Base-by-base conservation (phyloP, 345 rosid genomes). In the Ceriops decandra region DNA sequence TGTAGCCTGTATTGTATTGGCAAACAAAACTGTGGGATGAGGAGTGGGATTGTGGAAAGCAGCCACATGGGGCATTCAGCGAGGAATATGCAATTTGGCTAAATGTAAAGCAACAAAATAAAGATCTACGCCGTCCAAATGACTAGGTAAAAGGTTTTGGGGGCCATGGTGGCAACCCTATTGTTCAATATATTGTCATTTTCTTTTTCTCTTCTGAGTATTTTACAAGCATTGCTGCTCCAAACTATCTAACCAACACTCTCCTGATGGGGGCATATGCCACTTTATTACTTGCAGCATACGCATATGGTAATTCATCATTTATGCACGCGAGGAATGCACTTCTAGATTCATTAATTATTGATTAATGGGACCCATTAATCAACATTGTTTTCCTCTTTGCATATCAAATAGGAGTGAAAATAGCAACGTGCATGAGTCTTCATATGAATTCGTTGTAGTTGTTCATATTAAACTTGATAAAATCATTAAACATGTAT, bases 141-240 rank as follows among this genome's bases (percentile, higher is more conserved):
- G 52, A 47, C 60, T 21, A 31, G 38, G 35, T 53, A 17, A 7
- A 17, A 7, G 54, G 20, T n/a, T 58, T 21, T 52, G 70, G 70
- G 67, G 65, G 66, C 69, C 52, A 49, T 69, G 16, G 49, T 17
- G 33, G 24, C 7, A 47, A 8, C 59, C 28, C 10, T 2, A 56
- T 22, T 24, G 15, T 10, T 56, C 59, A 22, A 13, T 2, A 56
- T 27, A 56, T 56, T 21, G 6, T 24, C 28, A 13, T 47, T 31
- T 61, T 24, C 9, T 32, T 32, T 32, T 27, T 31, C 67, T 52
- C 24, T 62, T 20, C 64, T 66, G 74, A 69, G 80, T 72, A 57
- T 27, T 33, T 69, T 74, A 77, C n/a, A 76, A 79, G 77, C 68
- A 60, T 75, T 72, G 71, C 74, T 79, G 75, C 77, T 79, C 68